These are phyloP conservation scores for Leucosporidium scottii DNA, from an alignment of 768 basidiomycete species.

Conservation along the genomic window DNA sequence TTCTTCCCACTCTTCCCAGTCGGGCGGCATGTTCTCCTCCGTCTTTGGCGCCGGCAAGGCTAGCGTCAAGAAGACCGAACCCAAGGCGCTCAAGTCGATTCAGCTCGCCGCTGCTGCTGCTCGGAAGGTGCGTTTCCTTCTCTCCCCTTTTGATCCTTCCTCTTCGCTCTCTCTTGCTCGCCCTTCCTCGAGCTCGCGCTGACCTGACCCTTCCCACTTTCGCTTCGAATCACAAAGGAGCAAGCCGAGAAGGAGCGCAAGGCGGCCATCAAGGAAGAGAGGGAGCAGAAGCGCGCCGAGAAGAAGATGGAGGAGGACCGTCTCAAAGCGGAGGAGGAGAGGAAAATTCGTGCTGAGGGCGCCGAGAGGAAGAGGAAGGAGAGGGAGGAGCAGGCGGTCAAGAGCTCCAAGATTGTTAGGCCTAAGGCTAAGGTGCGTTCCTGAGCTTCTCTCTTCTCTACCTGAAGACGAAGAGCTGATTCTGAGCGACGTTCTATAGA, in stretches of 20 bases:
- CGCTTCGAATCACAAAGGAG: conserved; percentile 54
- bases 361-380: conserved; percentile 43
- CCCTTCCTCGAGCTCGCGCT: conserved; percentile 7
- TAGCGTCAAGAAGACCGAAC: conserved; percentile 59
- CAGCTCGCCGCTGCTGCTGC: conserved; percentile 75
- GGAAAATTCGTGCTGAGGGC: conserved; percentile 51
- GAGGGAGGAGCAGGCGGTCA: conserved; percentile 23
- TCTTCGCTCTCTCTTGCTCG: conserved; percentile 9
- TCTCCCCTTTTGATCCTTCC: too few relatives aligned
- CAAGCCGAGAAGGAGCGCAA: conserved; percentile 82
- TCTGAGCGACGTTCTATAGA: neutral
- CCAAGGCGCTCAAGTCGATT: conserved; percentile 66
- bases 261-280: conserved; percentile 48
- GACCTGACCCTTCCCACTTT: too few relatives aligned
- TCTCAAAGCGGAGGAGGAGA: conserved; percentile 65
- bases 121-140: conserved; percentile 62
- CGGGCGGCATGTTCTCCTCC: conserved; percentile 14
- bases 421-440: conserved; percentile 23
- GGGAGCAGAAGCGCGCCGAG: conserved; percentile 69
- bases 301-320: conserved; percentile 68
- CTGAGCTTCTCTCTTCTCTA: neutral
- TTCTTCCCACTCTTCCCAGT: conserved; percentile 54
- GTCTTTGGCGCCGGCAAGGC: neutral
- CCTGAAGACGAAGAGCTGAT: neutral
- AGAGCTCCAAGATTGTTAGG: conserved; percentile 10